phyloP scores from a whole-genome alignment of 257 asterid genomes.

The Verbascum thapsus region DNA sequence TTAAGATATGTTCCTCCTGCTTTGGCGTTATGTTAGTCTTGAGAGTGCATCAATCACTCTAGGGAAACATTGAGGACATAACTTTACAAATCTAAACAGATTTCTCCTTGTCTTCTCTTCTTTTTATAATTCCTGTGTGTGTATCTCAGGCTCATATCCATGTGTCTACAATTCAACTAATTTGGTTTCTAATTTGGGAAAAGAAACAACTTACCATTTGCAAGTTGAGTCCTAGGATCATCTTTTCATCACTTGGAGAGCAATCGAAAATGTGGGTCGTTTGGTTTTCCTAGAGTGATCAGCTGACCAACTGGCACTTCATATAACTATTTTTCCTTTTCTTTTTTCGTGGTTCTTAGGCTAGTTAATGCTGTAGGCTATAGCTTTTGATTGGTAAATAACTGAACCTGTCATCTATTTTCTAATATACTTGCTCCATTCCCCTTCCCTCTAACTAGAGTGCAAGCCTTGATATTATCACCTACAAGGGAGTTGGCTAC shows the following conservation, averaged over 20 bases:
- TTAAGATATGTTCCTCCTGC: background rate
- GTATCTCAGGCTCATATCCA: too few relatives aligned
- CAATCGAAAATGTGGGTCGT: background rate
- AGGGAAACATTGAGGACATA: background rate
- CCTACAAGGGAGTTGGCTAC: slow-evolving; percentile 98
- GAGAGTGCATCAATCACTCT: background rate
- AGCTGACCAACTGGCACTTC: too few relatives aligned
- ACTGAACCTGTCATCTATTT: background rate
- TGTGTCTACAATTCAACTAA: background rate
- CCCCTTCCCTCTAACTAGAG: slow-evolving; percentile 54
- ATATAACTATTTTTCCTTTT: background rate
- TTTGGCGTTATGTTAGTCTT: background rate
- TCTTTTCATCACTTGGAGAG: background rate
- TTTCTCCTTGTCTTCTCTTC: too few relatives aligned
- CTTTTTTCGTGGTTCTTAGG: background rate
- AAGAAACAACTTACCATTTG: background rate
- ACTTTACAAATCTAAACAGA: too few relatives aligned
- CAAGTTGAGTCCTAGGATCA: background rate
- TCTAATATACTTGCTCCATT: background rate
- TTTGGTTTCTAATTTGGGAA: background rate
- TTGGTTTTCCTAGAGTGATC: too few relatives aligned
- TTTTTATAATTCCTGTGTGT: too few relatives aligned
- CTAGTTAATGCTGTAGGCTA: too few relatives aligned
- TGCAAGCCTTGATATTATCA: slow-evolving; percentile 91
- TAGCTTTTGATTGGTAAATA: background rate